Conservation (phyloP, 345 rosid species). For the Bruguiera parviflora region DNA sequence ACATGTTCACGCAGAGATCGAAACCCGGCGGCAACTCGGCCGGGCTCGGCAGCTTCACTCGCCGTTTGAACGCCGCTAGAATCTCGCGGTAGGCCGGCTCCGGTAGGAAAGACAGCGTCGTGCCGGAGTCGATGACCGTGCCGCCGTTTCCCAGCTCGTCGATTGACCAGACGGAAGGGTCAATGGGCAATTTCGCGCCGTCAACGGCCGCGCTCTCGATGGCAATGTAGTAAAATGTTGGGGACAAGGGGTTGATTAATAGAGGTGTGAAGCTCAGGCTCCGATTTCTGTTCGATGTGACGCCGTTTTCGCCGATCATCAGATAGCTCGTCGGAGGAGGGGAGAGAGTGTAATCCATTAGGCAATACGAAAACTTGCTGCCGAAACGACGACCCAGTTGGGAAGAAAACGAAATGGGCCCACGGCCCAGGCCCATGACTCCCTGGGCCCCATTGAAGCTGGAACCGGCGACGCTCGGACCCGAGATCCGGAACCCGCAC, state of each 20-base stretch:
- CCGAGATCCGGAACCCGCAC: conserved; percentile 72
- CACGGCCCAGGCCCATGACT: conserved; percentile 86
- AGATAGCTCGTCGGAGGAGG: conserved; percentile 83
- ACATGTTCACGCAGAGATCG: conserved; percentile 67
- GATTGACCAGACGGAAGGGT: conserved; percentile 71
- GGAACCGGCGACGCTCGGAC: conserved; percentile 59
- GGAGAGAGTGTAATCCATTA: conserved; percentile 73
- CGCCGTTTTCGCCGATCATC: conserved; percentile 43
- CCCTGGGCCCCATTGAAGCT: conserved; percentile 82
- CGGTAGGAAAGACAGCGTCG: conserved; percentile 55
- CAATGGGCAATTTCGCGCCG: conserved; percentile 43
- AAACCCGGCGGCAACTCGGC: conserved; percentile 50
- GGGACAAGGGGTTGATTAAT: conserved; percentile 51
- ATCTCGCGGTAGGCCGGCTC: conserved; percentile 53
- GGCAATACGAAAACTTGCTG: conserved; percentile 75
- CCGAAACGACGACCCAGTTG: conserved; percentile 80
- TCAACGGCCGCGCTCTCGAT: conserved; percentile 46
- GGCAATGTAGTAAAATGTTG: conserved; percentile 68
- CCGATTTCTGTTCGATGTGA: conserved; percentile 5
- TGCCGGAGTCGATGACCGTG: conserved; percentile 79
- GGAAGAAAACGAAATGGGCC: conserved; percentile 70
- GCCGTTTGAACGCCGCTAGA: conserved; percentile 40
- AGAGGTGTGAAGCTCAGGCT: conserved; percentile 54
- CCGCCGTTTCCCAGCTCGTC: conserved; percentile 77
- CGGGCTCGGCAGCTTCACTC: conserved; percentile 43